Evolutionary conservation across 83 land plant species (phyloP).

Genomic region (Picea engelmannii): DNA sequence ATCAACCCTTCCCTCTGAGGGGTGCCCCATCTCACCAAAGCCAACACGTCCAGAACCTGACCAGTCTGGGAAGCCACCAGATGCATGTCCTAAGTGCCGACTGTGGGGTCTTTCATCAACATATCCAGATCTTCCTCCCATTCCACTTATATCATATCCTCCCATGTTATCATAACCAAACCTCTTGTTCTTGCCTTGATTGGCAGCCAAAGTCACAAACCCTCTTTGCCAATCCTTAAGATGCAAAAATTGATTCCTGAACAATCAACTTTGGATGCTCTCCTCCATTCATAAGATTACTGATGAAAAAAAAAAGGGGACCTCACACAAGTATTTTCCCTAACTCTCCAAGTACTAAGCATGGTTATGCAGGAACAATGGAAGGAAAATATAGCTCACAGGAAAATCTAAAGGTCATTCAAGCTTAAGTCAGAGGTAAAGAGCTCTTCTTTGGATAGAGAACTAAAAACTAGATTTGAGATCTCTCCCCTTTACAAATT

Average conservation of each 20-base stretch:
- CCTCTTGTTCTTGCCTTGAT: slow-evolving; percentile 22
- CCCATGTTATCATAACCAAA: slow-evolving; percentile 62
- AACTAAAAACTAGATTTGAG: slow-evolving; percentile 3
- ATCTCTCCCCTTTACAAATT: slow-evolving; percentile 13
- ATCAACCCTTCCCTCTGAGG: slow-evolving; percentile 90
- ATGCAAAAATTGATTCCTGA: slow-evolving; percentile 12
- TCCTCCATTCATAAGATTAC: slow-evolving; percentile 19
- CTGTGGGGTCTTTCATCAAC: slow-evolving; percentile 62
- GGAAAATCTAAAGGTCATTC: neutral
- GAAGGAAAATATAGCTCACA: slow-evolving; percentile 5
- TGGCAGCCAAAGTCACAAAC: slow-evolving; percentile 20
- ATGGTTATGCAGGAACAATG: slow-evolving; percentile 17
- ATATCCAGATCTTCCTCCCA: slow-evolving; percentile 52
- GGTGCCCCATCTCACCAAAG: slow-evolving; percentile 41
- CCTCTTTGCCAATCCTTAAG: slow-evolving; percentile 16
- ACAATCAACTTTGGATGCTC: slow-evolving; percentile 17
- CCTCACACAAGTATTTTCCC: slow-evolving; percentile 12
- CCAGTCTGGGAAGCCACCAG: slow-evolving; percentile 60
- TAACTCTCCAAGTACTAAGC: slow-evolving; percentile 13
- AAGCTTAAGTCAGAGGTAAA: slow-evolving; percentile 8
- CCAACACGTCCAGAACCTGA: slow-evolving; percentile 64
- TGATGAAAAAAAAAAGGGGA: slow-evolving; percentile 14
- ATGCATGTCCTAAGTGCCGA: slow-evolving; percentile 38
- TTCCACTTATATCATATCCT: slow-evolving; percentile 53
- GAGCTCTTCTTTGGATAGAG: slow-evolving; percentile 13